phyloP scores from a whole-genome alignment of 345 rosid genomes.

The Lumnitzera littorea region DNA sequence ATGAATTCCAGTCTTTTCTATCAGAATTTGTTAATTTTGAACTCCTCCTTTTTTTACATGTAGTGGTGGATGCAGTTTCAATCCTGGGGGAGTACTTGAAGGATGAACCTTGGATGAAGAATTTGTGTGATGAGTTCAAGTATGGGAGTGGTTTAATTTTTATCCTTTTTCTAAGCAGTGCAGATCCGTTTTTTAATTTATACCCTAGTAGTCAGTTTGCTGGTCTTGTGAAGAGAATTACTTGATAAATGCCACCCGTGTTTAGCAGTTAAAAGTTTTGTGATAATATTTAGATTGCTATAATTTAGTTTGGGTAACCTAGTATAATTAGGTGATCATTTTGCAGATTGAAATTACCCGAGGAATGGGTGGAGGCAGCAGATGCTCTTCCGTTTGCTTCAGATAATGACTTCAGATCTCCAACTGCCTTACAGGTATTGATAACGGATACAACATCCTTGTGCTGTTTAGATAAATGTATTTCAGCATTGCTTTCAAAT shows the following conservation, averaged over 20 bases:
- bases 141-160: slow-evolving; percentile 12
- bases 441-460: neutral
- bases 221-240: too few relatives aligned
- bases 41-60: slow-evolving; percentile 10
- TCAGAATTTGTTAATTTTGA: neutral
- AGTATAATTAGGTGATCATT: neutral
- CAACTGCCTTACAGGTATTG: slow-evolving; percentile 40
- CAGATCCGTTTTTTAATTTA: too few relatives aligned
- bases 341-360: slow-evolving; percentile 47
- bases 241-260: too few relatives aligned
- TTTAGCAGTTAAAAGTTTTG: too few relatives aligned
- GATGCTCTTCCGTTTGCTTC: slow-evolving; percentile 12
- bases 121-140: slow-evolving; percentile 57
- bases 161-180: too few relatives aligned
- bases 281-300: too few relatives aligned
- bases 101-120: slow-evolving; percentile 76
- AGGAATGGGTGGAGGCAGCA: slow-evolving; percentile 24
- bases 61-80: slow-evolving; percentile 67
- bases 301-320: too few relatives aligned
- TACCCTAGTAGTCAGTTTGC: too few relatives aligned
- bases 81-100: slow-evolving; percentile 73
- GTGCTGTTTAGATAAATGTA: neutral
- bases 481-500: neutral
- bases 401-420: slow-evolving; percentile 25
- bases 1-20: neutral